phyloP scores from a whole-genome alignment of 2,329 filamentous ascomycete species.

The Paracoccidioides brasiliensis region DNA sequence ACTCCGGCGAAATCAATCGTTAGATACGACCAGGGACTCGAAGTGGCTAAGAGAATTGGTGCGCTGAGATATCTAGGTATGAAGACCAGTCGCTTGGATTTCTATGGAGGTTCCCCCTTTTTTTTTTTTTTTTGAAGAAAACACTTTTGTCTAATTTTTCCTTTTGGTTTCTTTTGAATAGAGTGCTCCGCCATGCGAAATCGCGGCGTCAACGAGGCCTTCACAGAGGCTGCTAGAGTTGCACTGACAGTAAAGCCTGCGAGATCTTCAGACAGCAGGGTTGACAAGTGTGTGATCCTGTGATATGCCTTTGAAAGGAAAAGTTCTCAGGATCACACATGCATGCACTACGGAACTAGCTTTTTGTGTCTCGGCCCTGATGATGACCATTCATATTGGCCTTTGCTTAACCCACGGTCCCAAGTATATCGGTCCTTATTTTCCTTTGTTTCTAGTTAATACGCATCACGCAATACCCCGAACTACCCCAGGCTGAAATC shows the following conservation, averaged over 20 bases:
- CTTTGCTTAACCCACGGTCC: not conserved
- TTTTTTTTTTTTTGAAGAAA: not conserved
- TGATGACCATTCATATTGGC: too few species aligned
- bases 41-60: conserved; percentile 81
- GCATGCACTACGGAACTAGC: not conserved
- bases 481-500: not conserved
- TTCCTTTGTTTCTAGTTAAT: not conserved
- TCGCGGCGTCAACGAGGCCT: conserved; percentile 93
- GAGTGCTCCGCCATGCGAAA: conserved; percentile 99
- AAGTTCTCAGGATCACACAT: not conserved
- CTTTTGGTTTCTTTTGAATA: conserved; percentile 18
- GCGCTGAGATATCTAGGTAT: conserved; percentile 78
- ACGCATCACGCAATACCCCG: not conserved
- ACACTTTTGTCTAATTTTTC: not conserved
- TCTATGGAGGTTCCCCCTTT: conserved; percentile 44
- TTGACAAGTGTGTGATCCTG: conserved; percentile 24
- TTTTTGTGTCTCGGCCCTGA: not conserved
- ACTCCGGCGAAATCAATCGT: conserved; percentile 39
- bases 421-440: not conserved
- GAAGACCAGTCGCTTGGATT: conserved; percentile 57
- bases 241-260: conserved; percentile 48
- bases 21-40: conserved; percentile 79
- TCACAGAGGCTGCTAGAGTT: conserved; percentile 92
- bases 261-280: conserved; percentile 20
- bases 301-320: conserved; percentile 11